These are phyloP conservation scores for Pestalotiopsis sp. DNA, from an alignment of 2,329 filamentous ascomycete species.

Conservation along the genomic window DNA sequence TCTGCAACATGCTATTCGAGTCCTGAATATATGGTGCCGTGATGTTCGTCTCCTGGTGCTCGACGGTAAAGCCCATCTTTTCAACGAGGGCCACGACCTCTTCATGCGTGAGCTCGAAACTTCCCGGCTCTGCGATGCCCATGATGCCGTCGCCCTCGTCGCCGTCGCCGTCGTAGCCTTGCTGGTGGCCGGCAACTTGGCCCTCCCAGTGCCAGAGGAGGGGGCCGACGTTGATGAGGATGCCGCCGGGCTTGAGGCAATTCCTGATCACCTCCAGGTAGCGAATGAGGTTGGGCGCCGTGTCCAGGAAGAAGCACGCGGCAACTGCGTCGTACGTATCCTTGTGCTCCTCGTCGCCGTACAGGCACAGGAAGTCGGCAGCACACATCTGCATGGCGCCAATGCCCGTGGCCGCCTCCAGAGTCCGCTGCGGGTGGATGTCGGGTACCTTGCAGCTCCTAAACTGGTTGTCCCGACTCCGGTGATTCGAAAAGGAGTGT, in stretches of 20 bases:
- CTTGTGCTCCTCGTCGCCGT: conserved; percentile 64
- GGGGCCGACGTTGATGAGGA: conserved; percentile 90
- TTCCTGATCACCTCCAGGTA: conserved; percentile 84
- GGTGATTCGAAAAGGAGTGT: conserved; percentile 85
- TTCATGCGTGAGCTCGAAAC: conserved; percentile 86
- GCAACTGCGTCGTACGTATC: conserved; percentile 78
- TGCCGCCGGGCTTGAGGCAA: conserved; percentile 75
- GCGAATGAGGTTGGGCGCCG: conserved; percentile 86
- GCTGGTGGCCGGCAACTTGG: conserved; percentile 60
- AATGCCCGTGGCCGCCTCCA: conserved; percentile 39
- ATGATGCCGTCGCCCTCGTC: conserved; percentile 51
- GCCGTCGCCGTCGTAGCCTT: conserved; percentile 51
- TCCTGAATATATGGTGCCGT: conserved; percentile 88
- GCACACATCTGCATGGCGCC: conserved; percentile 91
- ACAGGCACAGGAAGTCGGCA: conserved; percentile 89
- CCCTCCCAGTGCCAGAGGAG: conserved; percentile 96
- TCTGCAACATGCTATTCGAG: conserved; percentile 81
- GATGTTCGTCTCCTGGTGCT: conserved; percentile 61
- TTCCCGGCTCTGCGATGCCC: conserved; percentile 86
- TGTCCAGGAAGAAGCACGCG: conserved; percentile 96
- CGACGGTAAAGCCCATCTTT: conserved; percentile 75
- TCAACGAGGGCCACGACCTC: conserved; percentile 80
- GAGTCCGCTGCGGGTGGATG: conserved; percentile 66
- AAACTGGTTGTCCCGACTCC: conserved; percentile 73
- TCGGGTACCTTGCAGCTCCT: conserved; percentile 77